Conservation (phyloP, 2,329 filamentous ascomycete species). For the Albophoma yamanashiensis region DNA sequence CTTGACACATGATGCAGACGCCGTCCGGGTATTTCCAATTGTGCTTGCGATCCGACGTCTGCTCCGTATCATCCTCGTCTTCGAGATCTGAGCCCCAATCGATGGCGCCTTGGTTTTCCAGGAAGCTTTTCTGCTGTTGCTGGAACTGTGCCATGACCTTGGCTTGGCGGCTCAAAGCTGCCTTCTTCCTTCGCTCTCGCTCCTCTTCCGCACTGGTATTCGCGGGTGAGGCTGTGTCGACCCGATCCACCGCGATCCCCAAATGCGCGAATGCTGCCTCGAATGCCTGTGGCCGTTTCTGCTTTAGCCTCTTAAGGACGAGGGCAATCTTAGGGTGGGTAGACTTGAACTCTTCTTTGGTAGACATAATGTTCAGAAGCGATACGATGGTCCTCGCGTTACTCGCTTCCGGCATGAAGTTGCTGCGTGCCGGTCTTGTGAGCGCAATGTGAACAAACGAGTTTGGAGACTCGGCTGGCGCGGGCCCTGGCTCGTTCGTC, state of each 20-base stretch:
- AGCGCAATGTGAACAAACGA: constrained; percentile 70
- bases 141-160: constrained; percentile 97
- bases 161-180: constrained; percentile 80
- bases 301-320: constrained; percentile 74
- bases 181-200: constrained; percentile 76
- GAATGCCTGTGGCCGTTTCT: constrained; percentile 68
- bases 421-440: constrained; percentile 49
- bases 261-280: constrained; percentile 53
- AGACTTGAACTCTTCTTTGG: constrained; percentile 65
- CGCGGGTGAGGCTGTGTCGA: constrained; percentile 76
- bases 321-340: constrained; percentile 78
- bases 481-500: constrained; percentile 40
- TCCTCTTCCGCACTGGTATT: constrained; percentile 58
- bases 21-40: constrained; percentile 83
- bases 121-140: constrained; percentile 89
- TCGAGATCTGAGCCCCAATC: constrained; percentile 78
- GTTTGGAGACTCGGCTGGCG: constrained; percentile 29
- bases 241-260: constrained; percentile 62
- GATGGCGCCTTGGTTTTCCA: constrained; percentile 77
- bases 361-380: constrained; percentile 49
- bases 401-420: constrained; percentile 46
- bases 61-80: constrained; percentile 51
- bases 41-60: constrained; percentile 52
- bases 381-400: constrained; percentile 52
- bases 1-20: constrained; percentile 92